Percentiles rank a stretch among this genome's conserved stretches.
These are phyloP conservation scores for Xylariaceae sp. DNA, from an alignment of 2,329 filamentous ascomycete species.

Conservation along the genomic window DNA sequence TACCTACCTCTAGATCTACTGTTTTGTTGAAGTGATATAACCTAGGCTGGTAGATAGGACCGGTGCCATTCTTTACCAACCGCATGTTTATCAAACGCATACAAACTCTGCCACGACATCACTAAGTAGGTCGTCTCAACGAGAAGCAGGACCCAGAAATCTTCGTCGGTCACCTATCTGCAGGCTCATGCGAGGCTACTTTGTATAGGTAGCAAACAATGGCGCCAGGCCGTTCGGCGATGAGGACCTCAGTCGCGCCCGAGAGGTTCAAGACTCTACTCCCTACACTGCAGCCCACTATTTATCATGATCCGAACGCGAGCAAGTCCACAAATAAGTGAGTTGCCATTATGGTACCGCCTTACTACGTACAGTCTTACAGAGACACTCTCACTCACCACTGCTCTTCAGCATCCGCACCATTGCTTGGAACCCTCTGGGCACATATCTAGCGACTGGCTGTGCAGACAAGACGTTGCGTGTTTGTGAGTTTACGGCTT, in stretches of 20 bases:
- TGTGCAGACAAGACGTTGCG: constrained; percentile 72
- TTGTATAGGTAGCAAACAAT: constrained; percentile 31
- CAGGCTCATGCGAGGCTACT: neutral
- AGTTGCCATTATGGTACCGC: constrained; percentile 21
- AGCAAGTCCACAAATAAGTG: constrained; percentile 41
- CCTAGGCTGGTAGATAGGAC: too few relatives aligned
- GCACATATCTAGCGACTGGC: constrained; percentile 84
- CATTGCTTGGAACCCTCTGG: constrained; percentile 88
- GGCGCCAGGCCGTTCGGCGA: constrained; percentile 36
- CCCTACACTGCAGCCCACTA: constrained; percentile 42
- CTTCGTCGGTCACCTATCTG: neutral
- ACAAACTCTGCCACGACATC: too few relatives aligned
- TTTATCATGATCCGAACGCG: constrained; percentile 42
- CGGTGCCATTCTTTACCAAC: too few relatives aligned
- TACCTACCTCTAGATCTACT: too few relatives aligned
- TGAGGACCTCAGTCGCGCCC: constrained; percentile 41
- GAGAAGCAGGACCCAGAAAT: too few relatives aligned
- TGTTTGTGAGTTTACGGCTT: constrained; percentile 63
- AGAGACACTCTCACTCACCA: neutral
- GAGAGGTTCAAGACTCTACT: constrained; percentile 44
- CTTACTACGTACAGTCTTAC: neutral
- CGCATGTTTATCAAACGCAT: too few relatives aligned
- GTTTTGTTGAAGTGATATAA: too few relatives aligned
- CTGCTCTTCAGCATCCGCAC: constrained; percentile 67
- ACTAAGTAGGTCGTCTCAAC: too few relatives aligned